A percentile compares a stretch with the other conserved stretches of the same genome.
Conservation (phyloP, 164 flowering plant species). For the Tetracentron sinense region DNA sequence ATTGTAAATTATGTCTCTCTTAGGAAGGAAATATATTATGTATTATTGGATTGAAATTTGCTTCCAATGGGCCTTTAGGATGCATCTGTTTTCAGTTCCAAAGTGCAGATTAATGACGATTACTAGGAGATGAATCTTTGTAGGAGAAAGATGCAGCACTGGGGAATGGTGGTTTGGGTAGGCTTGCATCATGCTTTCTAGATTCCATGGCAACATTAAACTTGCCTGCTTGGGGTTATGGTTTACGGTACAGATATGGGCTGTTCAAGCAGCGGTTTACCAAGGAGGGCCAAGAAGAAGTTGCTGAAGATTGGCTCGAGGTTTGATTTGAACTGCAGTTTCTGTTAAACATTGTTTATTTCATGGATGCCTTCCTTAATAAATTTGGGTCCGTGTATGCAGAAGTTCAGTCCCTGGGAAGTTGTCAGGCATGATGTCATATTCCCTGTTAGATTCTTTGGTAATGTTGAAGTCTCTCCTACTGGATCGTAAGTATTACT, state of each 20-base stretch:
- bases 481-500: conserved; percentile 69
- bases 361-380: conserved; percentile 1
- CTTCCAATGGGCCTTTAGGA: background rate
- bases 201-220: conserved; percentile 96
- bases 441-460: conserved; percentile 87
- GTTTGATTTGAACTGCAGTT: conserved; percentile 30
- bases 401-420: conserved; percentile 99
- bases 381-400: conserved; percentile 24
- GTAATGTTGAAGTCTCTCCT: conserved; percentile 65
- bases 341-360: background rate
- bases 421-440: conserved; percentile 84
- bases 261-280: conserved; percentile 85
- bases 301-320: conserved; percentile 99
- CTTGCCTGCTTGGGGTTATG: conserved; percentile 99
- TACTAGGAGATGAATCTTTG: conserved; percentile 3
- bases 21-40: too few species aligned
- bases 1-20: too few species aligned
- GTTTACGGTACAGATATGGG: conserved; percentile 90
- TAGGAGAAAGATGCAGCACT: conserved; percentile 99
- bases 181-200: conserved; percentile 96
- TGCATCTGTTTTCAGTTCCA: background rate
- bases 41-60: too few species aligned
- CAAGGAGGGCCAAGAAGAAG: conserved; percentile 83
- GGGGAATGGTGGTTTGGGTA: conserved; percentile 97
- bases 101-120: background rate